Base-by-base conservation (phyloP, 139 green algal species). In the Micractinium sp. region DNA sequence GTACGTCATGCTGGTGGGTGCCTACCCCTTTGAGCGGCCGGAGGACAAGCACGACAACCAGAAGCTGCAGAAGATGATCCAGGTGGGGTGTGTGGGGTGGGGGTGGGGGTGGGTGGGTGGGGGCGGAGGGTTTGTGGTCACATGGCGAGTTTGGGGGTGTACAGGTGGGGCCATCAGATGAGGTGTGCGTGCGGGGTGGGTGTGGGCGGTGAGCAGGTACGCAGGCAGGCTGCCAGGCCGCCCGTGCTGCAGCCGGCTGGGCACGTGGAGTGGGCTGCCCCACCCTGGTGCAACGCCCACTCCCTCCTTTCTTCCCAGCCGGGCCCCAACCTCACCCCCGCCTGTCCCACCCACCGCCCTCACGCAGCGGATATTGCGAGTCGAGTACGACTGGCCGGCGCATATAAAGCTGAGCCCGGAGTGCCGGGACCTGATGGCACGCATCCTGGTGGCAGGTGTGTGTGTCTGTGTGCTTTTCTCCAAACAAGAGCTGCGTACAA, bases 21-120 rank as follows among this genome's bases (percentile, higher is more conserved):
- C 95, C 2, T 99, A 99, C 89, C 98, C 98, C 16, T 99, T 99
- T 91, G 97, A 99, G 94, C 93, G 96, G 81, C 95, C 96, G 9
- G 96, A 98, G 88, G 97, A 99, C 39, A 91, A 95, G 75, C 91
- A 95, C 80, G 95, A 97, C 90, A 93, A 93, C 53, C 91, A 95
- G 82, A 96, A 96, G 88, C 94, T 98, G 90, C 86, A 96, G 89
- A 96, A 96, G 81, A 96, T 96, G 93, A 96, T 96, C 73, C 94
- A 97, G 94, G 94, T 93, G n/a, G n/a, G n/a, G n/a, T 9, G 9
- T 5, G 47, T 9, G 47, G 9, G 47, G 7, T 56, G 47, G 9
- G 47, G 5, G 47, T 56, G 47, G n/a, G 47, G 7, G 9, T 5
- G 9, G 47, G 7, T 56, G 47, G 9, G 47, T 56, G 47, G 5